These are phyloP conservation scores for Catenaria anguillulae DNA, from an alignment of 371 early-diverging fungal species.

Conservation along the genomic window DNA sequence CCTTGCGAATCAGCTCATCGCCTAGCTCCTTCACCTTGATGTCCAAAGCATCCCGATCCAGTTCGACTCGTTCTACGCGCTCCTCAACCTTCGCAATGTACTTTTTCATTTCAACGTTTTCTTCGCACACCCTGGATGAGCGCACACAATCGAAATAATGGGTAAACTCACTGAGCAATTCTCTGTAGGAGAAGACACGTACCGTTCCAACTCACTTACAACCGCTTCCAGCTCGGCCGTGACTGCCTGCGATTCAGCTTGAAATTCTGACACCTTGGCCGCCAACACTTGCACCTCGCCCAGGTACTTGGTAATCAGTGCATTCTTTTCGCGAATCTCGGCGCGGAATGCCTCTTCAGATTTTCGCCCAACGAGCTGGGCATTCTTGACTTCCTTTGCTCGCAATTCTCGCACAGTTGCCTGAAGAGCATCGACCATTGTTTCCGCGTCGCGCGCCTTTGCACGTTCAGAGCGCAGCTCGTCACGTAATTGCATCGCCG, in stretches of 20 bases:
- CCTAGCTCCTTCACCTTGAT: neutral
- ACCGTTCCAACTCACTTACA: neutral
- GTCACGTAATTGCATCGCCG: neutral
- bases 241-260: too few species aligned
- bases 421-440: neutral
- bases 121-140: neutral
- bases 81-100: neutral
- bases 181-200: too few species aligned
- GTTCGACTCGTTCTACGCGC: neutral
- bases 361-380: neutral
- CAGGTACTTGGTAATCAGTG: neutral
- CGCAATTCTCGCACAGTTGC: neutral
- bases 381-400: neutral
- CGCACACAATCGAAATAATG: too few species aligned
- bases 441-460: neutral
- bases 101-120: neutral
- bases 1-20: neutral
- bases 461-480: neutral
- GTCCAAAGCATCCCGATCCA: constrained; percentile 1
- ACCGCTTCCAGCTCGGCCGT: neutral
- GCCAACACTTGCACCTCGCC: neutral
- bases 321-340: neutral
- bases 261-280: neutral
- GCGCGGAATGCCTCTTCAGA: neutral
- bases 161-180: too few species aligned